Evolutionary conservation across 257 asterid genomes (phyloP), one percentile per base, ranked within the genome.

Genomic region (Avicennia marina): DNA sequence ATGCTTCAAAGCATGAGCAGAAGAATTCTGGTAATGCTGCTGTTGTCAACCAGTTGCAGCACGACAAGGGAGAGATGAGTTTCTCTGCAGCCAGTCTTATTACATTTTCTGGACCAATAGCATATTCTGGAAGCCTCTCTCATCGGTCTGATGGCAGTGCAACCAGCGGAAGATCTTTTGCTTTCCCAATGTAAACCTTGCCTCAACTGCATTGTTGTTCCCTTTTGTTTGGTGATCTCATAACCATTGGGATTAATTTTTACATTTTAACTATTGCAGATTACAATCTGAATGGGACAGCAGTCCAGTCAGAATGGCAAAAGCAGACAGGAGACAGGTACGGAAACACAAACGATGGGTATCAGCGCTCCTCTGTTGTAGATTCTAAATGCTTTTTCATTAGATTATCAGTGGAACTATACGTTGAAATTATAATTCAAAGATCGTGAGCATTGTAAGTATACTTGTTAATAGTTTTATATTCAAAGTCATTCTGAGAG

Each of bases 241-340:
- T 21, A 2, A 17, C 20, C 36, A 0, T 13, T 4, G 2, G 9
- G 13, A 22, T 57, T 4, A 13, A 7, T 13, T 13, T 25, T 62
- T 6, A 2, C 5, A 29, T 36, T 7, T 52, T 34, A 21, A 12
- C 6, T 41, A 46, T 24, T 69, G 56, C 90, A 93, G 97, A 62
- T 82, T 93, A 60, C 97, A 77, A 54, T 46, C 81, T 6, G 97
- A 93, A 68, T 93, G 95, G 95, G 83, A 80, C 60, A 81, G 95
- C 82, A 93, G 97, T 61, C 98, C 97, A 2, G 96, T 83, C n/a
- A 72, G 96, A 53, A 93, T 93, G 97, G 80, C 72, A 13, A 86
- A 83, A 64, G 91, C 89, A 0, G 94, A 88, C 17, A 38, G 85
- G 68, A 80, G 81, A 60, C 74, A 70, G 59, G 65, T 73, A 34